Evolutionary conservation across 2,329 filamentous ascomycete genomes (phyloP), one percentile per base, ranked within the genome.

Genomic region (Dactylellina leptospora): DNA sequence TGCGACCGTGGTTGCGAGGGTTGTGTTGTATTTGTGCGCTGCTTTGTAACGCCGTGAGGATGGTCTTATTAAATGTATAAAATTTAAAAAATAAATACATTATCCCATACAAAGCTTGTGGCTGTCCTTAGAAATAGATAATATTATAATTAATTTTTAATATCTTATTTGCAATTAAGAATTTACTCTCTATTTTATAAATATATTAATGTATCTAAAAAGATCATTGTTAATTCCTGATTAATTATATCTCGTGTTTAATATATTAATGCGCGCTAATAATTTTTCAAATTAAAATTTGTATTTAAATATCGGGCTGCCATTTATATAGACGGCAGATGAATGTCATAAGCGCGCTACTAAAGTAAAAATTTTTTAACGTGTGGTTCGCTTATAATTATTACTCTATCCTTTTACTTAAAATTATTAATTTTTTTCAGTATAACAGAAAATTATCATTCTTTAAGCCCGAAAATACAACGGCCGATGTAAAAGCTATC

Each of bases 381-480:
- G 10, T 36, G 4, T n/a, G 10, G 10, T n/a, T 45, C 20, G 40
- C 20, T 45, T 18, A 10, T 18, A 45, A 45, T 53, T 53, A 53
- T 28, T 25, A 28, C 25, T 53, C 20, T 18, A 18, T 18, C 10
- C 16, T 23, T 45, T 13, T 45, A 36, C n/a, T n/a, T 45, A 18
- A 18, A 18, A 45, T 16, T 23, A 45, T 13, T 13, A 45, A 45
- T 18, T 45, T 45, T 36, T 45, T 36, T 50, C 6, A 25, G 30
- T 50, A 11, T 50, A 50, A 50, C 45, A 50, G 45, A 23, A 50
- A 50, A 50, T 45, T 50, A 28, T 50, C 45, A 50, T 50, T 50
- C 23, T 33, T 50, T 36, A 54, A 36, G 13, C 25, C 25, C n/a
- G 20, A 54, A 54, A 54, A 54, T 10, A n/a, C 10, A n/a, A n/a